A percentile compares a stretch with the other conserved stretches of the same genome.
Evolutionary conservation across 805 yeast genomes (phyloP).

Genomic region (Kuraishia capsulata): DNA sequence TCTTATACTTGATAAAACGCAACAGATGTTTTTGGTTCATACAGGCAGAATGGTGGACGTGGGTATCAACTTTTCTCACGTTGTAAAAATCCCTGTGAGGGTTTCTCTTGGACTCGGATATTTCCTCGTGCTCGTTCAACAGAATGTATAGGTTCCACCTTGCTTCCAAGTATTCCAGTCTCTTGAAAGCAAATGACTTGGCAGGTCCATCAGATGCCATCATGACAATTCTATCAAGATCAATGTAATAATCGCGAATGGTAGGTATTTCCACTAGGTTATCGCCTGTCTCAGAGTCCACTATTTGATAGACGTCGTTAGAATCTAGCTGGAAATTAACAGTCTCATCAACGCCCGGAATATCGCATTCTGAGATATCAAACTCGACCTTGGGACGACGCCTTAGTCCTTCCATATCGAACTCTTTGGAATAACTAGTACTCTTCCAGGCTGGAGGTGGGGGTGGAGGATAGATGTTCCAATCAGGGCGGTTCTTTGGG

Average conservation of each 20-base stretch:
- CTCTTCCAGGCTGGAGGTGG: conserved; percentile 83
- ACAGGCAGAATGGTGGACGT: conserved; percentile 97
- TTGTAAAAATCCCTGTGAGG: conserved; percentile 98
- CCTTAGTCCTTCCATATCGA: conserved; percentile 13
- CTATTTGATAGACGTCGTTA: conserved; percentile 58
- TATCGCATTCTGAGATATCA: conserved; percentile 43
- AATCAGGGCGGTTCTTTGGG: conserved; percentile 68
- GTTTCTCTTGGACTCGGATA: conserved; percentile 78
- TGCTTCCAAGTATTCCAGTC: conserved; percentile 90
- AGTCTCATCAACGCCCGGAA: conserved; percentile 39
- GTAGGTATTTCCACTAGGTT: conserved; percentile 65
- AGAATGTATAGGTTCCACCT: conserved; percentile 89
- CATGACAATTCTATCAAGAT: conserved; percentile 62
- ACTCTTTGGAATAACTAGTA: conserved; percentile 22
- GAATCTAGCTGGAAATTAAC: conserved; percentile 38
- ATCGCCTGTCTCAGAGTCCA: conserved; percentile 17
- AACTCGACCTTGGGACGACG: conserved; percentile 36
- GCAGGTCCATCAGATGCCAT: conserved; percentile 93
- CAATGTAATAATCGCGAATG: conserved; percentile 76
- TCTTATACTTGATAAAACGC: conserved; percentile 89
- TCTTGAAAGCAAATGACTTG: conserved; percentile 89
- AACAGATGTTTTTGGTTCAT: conserved; percentile 97
- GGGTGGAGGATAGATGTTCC: conserved; percentile 89
- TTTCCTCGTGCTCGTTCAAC: conserved; percentile 88
- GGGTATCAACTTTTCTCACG: conserved; percentile 95